Percentiles rank a stretch among this genome's conserved stretches.
phyloP scores from a whole-genome alignment of 768 basidiomycete genomes.

The Leccinum imitatum region DNA sequence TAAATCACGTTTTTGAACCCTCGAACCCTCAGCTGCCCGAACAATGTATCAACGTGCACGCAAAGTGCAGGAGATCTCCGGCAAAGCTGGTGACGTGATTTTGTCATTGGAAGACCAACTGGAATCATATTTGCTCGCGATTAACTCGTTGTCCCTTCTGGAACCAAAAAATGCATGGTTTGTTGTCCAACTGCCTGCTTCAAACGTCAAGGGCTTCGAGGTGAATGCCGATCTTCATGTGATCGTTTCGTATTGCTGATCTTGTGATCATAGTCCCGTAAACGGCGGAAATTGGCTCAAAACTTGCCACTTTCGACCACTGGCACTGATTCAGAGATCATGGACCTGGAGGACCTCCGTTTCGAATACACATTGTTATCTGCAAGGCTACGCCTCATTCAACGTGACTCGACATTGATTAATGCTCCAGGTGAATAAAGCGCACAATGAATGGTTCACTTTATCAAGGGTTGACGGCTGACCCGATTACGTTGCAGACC shows the following conservation, averaged over 20 bases:
- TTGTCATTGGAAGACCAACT: conserved; percentile 64
- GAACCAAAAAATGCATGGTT: conserved; percentile 85
- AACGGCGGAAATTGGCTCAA: conserved; percentile 69
- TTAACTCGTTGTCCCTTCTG: conserved; percentile 84
- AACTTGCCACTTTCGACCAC: conserved; percentile 79
- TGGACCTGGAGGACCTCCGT: conserved; percentile 77
- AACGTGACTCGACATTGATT: conserved; percentile 60
- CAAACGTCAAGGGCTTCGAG: conserved; percentile 46
- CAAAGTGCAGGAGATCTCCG: conserved; percentile 56
- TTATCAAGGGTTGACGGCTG: conserved; percentile 14
- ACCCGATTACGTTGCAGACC: conserved; percentile 40
- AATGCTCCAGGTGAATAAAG: conserved; percentile 59
- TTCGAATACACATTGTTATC: conserved; percentile 75
- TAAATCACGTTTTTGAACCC: conserved; percentile 25
- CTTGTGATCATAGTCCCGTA: conserved; percentile 49
- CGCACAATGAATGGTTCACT: conserved; percentile 9
- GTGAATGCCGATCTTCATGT: conserved; percentile 32
- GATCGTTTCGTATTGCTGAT: conserved; percentile 18
- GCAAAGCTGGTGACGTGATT: conserved; percentile 36
- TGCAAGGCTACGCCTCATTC: conserved; percentile 74
- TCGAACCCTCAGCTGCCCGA: conserved; percentile 62
- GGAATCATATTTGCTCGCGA: conserved; percentile 81
- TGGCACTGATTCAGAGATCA: conserved; percentile 65
- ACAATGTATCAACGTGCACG: conserved; percentile 92
- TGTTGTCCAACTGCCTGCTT: conserved; percentile 55